Evolutionary conservation across 495 filamentous ascomycete species (phyloP).

Genomic region (Penicillium goetzii): DNA sequence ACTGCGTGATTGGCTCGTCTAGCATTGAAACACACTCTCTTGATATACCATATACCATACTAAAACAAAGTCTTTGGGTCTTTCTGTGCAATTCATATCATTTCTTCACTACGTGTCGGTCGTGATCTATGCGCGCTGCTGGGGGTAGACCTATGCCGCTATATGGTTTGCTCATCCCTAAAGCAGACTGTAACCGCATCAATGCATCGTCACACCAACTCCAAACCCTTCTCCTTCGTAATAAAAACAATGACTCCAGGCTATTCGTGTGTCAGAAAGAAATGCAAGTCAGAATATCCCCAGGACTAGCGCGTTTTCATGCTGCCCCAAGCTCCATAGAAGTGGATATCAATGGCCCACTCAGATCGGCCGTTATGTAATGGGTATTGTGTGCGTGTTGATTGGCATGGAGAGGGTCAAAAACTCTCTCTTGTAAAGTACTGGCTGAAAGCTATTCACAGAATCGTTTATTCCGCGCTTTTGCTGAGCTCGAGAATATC

Average conservation of each 20-base stretch:
- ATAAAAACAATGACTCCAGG: slow-evolving; percentile 11
- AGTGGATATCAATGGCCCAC: slow-evolving; percentile 17
- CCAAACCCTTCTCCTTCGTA: slow-evolving; percentile 2
- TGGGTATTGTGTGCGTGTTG: slow-evolving; percentile 13
- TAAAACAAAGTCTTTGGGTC: neutral
- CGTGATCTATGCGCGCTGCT: slow-evolving; percentile 9
- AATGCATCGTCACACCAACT: slow-evolving; percentile 8
- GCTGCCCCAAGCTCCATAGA: slow-evolving; percentile 1
- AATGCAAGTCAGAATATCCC: slow-evolving; percentile 12
- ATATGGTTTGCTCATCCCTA: neutral
- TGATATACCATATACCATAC: neutral
- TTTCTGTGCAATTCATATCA: neutral
- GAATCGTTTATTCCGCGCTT: slow-evolving; percentile 20
- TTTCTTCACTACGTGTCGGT: slow-evolving; percentile 14
- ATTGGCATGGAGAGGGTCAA: neutral
- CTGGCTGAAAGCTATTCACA: neutral
- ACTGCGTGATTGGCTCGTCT: neutral
- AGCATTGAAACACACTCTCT: neutral
- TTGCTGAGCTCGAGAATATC: slow-evolving; percentile 59
- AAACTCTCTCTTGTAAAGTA: neutral
- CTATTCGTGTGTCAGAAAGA: slow-evolving; percentile 1
- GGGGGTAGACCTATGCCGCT: slow-evolving; percentile 6
- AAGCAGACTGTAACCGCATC: slow-evolving; percentile 5
- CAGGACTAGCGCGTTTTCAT: slow-evolving; percentile 2
- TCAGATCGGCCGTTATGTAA: slow-evolving; percentile 3